Evolutionary conservation across 805 yeast species (phyloP), one percentile per base, ranked within the genome.

Genomic region (Starmerella potacharoeniae): DNA sequence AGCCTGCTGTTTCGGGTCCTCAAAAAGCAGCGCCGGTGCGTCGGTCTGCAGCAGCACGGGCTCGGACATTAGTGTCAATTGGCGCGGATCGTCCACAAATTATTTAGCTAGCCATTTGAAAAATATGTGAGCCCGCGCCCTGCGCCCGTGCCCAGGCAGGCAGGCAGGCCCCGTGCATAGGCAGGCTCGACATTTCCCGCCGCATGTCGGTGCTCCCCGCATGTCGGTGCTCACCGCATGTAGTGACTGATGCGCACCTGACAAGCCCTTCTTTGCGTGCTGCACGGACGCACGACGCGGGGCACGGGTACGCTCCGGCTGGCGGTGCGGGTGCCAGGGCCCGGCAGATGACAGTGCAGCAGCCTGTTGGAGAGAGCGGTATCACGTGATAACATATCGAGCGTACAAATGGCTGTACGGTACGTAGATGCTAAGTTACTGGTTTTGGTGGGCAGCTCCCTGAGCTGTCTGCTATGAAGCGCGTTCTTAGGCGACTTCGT

Each of bases 1-100:
- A 16, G 86, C 88, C 69, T 86, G 95, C 61, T 81, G 86, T 62
- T 77, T 79, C 53, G 78, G 83, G 60, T 84, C 67, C 5, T 56
- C 59, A 51, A 69, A 64, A 16, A 42, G 48, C 16, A 67, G 60
- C 29, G 56, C 37, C 46, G 55, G 49, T 1, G 37, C 60, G 39
- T 59, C 61, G 3, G 62, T 58, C 13, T 47, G 33, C 30, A 57
- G 49, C 41, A 59, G 48, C 11, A 57, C 52, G 5, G 57, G 54
- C 5, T 58, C 61, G 4, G 56, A 49, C 59, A 58, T 57, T n/a
- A 8, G 11, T 33, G 11, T 33, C 35, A 17, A 30, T 22, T 30
- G 42, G 9, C 6, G 34, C 29, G 5, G 7, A 22, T 17, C 31
- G 30, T 1, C 45, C 45, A 42, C 45, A 42, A 42, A 28, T 42